Evolutionary conservation across 192 early-diverging fungal species (phyloP), one percentile per base, ranked within the genome.

Genomic region (Coemansia sp.): DNA sequence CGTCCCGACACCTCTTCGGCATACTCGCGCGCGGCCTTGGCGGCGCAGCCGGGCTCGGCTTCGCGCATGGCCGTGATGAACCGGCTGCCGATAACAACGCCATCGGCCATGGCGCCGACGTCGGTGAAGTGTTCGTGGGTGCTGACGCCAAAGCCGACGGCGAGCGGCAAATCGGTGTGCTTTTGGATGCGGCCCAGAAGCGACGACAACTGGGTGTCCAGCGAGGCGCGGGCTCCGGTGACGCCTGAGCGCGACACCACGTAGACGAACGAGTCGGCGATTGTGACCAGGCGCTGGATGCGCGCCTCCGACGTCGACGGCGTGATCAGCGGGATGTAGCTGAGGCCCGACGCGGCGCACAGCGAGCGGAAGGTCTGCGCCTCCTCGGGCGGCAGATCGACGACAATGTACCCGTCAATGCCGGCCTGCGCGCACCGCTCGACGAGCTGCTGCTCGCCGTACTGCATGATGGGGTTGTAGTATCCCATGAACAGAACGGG

Each of bases 401-500:
- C 95, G 29, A 95, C 82, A 69, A 99, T 97, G 66, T 92, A 97
- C 11, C 97, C 97, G 57, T 95, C 85, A 20, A 98, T 85, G 37
- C 93, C 93, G 39, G 82, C 89, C 38, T 83, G 72, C 26, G 80
- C 83, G 71, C 95, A 94, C 37, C 90, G 86, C 29, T 84, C 58
- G 64, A 95, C 90, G 33, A 99, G 78, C 46, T 77, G 73, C 62
- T 86, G 65, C 78, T 97, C 93, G 19, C 97, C 97, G 67, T 95
- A 98, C 58, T 84, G 89, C 52, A 93, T 81, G 50, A 97, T 85
- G 32, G 97, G 94, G 77, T 99, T 99, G 80, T 90, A 96, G 84
- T 99, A 99, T 22, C 94, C 97, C 95, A 99, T 98, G 56, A 99
- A 92, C 18, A 99, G 80, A 35, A 99, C 80, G 4, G 97, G 97